A percentile compares a stretch with the other conserved stretches of the same genome.
These are phyloP conservation scores for Metarhizium album DNA, from an alignment of 2,329 filamentous ascomycete species.

Conservation along the genomic window DNA sequence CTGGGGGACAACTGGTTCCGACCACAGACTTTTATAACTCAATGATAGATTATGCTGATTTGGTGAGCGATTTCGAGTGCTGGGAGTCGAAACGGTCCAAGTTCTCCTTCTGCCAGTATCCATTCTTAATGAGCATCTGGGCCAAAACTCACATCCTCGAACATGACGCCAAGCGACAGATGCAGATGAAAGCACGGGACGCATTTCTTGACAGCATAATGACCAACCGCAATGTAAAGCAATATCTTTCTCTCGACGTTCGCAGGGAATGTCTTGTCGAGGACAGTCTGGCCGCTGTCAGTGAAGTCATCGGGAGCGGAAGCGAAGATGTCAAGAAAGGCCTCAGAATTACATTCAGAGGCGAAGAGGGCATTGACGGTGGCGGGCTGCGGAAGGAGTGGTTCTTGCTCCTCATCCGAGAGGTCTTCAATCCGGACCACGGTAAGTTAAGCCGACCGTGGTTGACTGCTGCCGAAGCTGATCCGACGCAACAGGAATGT, in stretches of 20 bases:
- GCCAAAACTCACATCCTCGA: conserved; percentile 87
- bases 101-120: conserved; percentile 87
- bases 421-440: conserved; percentile 85
- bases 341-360: conserved; percentile 71
- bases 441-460: conserved; percentile 42
- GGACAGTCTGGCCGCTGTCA: conserved; percentile 75
- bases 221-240: conserved; percentile 60
- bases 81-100: conserved; percentile 69
- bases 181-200: conserved; percentile 79
- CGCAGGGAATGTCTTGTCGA: conserved; percentile 79
- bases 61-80: conserved; percentile 74
- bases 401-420: conserved; percentile 79
- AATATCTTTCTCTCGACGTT: conserved; percentile 67
- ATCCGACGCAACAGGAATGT: conserved; percentile 56
- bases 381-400: conserved; percentile 88
- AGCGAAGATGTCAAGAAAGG: conserved; percentile 86
- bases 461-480: not conserved
- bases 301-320: conserved; percentile 70
- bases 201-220: conserved; percentile 87
- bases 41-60: conserved; percentile 74
- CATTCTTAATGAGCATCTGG: conserved; percentile 84
- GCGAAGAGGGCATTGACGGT: conserved; percentile 85
- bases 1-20: conserved; percentile 56
- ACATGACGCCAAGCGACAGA: conserved; percentile 77
- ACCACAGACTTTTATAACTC: conserved; percentile 84